phyloP scores from a whole-genome alignment of 495 filamentous ascomycete genomes.

The Baudoinia panamericana region DNA sequence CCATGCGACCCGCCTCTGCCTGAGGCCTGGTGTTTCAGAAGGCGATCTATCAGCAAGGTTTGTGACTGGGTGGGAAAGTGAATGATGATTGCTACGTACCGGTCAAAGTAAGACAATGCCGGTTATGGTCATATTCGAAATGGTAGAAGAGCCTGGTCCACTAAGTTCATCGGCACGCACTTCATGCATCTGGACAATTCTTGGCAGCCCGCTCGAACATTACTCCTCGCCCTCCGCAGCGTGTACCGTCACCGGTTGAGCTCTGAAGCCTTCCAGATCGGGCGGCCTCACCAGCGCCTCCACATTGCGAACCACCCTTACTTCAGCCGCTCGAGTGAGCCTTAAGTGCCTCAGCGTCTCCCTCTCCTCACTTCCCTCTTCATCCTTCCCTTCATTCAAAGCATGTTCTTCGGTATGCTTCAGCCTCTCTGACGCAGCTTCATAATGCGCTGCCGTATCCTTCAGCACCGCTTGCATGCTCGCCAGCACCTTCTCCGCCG shows the following conservation, averaged over 20 bases:
- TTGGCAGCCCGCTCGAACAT: not conserved
- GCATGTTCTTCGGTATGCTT: constrained; percentile 19
- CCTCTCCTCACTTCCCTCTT: constrained; percentile 34
- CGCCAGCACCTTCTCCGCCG: constrained; percentile 75
- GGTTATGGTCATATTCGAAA: too few relatives aligned
- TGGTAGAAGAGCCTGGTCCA: not conserved
- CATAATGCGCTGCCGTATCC: constrained; percentile 59
- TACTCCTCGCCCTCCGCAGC: constrained; percentile 4
- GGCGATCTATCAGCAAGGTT: too few relatives aligned
- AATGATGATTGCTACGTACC: too few relatives aligned
- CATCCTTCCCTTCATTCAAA: constrained; percentile 23
- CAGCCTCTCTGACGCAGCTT: constrained; percentile 38
- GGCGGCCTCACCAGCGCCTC: constrained; percentile 49
- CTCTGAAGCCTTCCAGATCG: constrained; percentile 39
- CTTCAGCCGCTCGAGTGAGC: constrained; percentile 63
- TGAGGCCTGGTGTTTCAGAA: too few relatives aligned
- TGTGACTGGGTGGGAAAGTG: too few relatives aligned
- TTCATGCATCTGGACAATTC: not conserved
- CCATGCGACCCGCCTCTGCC: too few relatives aligned
- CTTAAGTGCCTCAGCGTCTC: constrained; percentile 53
- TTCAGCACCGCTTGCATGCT: constrained; percentile 81
- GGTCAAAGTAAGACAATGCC: too few relatives aligned
- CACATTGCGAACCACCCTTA: constrained; percentile 62
- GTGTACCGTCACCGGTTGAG: constrained; percentile 37
- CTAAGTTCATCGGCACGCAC: not conserved